Conservation (phyloP, 2,329 filamentous ascomycete species). For the Epichloe amarillans region DNA sequence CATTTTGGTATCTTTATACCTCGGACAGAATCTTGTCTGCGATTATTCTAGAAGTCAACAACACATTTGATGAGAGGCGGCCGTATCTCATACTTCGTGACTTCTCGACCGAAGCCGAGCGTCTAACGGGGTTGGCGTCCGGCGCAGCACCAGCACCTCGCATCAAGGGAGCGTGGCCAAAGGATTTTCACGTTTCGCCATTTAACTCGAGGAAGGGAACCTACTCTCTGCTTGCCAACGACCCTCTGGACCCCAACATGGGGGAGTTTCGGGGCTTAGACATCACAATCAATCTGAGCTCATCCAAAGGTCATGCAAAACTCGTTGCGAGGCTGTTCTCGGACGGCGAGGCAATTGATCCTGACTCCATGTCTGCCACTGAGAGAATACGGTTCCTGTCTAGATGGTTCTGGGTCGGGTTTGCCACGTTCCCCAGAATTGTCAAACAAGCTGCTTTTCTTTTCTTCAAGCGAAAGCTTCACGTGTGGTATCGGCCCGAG, state of each 20-base stretch:
- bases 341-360: constrained; percentile 34
- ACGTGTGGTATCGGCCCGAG: constrained; percentile 54
- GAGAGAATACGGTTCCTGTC: constrained; percentile 34
- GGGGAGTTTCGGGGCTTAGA: constrained; percentile 31
- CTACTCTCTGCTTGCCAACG: constrained; percentile 36
- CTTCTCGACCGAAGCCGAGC: constrained; percentile 11
- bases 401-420: constrained; percentile 54
- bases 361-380: constrained; percentile 26
- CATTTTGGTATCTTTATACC: constrained; percentile 68
- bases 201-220: constrained; percentile 52
- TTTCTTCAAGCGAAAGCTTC: constrained; percentile 41
- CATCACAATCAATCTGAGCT: constrained; percentile 46
- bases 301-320: constrained; percentile 47
- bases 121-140: not conserved
- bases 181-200: constrained; percentile 65
- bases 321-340: constrained; percentile 48
- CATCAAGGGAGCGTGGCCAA: constrained; percentile 44
- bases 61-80: constrained; percentile 60
- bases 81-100: constrained; percentile 17
- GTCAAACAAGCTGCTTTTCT: constrained; percentile 44
- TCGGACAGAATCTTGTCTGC: constrained; percentile 40
- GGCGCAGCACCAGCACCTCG: constrained; percentile 3
- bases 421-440: constrained; percentile 53
- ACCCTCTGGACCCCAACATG: constrained; percentile 28
- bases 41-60: constrained; percentile 63